Conservation (phyloP, 306 rosid species). For the Quercus agrifolia region DNA sequence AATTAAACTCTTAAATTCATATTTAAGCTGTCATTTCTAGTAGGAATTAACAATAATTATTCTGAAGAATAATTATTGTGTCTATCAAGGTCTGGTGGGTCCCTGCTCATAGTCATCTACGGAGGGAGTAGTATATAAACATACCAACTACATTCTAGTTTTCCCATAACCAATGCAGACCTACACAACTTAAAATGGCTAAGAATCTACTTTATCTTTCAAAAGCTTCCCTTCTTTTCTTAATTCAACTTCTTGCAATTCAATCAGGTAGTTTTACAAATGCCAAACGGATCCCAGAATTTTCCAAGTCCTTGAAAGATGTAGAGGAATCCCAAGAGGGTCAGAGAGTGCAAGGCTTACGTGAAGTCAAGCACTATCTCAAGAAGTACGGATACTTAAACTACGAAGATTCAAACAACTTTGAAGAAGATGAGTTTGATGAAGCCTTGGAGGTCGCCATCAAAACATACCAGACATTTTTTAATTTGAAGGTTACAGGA, state of each 20-base stretch:
- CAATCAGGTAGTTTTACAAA: not conserved
- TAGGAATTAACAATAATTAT: no score
- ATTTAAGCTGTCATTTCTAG: no score
- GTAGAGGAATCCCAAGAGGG: not conserved
- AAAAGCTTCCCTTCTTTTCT: not conserved
- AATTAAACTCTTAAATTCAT: no score
- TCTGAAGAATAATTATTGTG: no score
- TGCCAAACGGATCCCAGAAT: not conserved
- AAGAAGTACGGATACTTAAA: slow-evolving; percentile 2
- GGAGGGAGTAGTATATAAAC: no score
- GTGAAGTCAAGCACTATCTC: not conserved
- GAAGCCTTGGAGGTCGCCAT: slow-evolving; percentile 1
- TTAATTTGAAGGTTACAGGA: slow-evolving; percentile 9
- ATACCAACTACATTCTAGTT: no score
- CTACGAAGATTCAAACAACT: not conserved
- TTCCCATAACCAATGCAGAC: no score
- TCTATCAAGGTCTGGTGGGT: no score
- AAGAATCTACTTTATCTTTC: no score
- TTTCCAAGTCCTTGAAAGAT: not conserved
- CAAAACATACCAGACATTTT: not conserved
- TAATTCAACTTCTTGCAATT: not conserved
- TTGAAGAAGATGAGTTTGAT: not conserved
- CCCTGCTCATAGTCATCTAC: no score
- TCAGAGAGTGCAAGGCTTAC: not conserved
- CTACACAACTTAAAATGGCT: no score